These are phyloP conservation scores for Fusarium xylarioides DNA, from an alignment of 2,329 filamentous ascomycete genomes.

Conservation along the genomic window DNA sequence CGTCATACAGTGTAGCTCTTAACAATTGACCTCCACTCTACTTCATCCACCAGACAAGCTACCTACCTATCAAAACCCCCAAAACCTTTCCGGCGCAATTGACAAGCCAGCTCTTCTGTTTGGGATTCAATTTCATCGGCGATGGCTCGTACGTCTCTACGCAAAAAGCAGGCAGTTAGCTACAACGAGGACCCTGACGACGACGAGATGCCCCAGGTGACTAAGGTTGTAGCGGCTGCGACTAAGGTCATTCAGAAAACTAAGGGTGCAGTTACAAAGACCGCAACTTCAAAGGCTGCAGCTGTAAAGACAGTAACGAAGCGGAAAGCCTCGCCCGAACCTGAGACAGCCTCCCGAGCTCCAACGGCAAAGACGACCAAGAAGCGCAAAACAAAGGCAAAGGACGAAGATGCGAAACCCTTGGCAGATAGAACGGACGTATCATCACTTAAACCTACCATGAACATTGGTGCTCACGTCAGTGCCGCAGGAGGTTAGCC, in stretches of 20 bases:
- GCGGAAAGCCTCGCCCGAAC: constrained; percentile 45
- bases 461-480: constrained; percentile 93
- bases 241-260: constrained; percentile 42
- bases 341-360: constrained; percentile 24
- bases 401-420: constrained; percentile 62
- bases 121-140: background rate
- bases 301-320: constrained; percentile 42
- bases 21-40: background rate
- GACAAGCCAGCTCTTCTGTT: background rate
- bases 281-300: constrained; percentile 34
- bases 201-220: constrained; percentile 24
- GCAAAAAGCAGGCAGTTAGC: constrained; percentile 46
- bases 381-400: constrained; percentile 54
- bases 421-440: constrained; percentile 74
- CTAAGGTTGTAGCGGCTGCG: constrained; percentile 29
- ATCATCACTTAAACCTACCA: constrained; percentile 69
- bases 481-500: constrained; percentile 82
- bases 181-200: constrained; percentile 45
- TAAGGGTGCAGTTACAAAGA: constrained; percentile 38
- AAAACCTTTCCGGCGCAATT: background rate
- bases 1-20: constrained; percentile 19
- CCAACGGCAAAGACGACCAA: constrained; percentile 47
- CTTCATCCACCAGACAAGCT: background rate
- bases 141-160: constrained; percentile 50
- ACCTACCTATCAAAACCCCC: background rate